phyloP scores from a whole-genome alignment of 2,329 filamentous ascomycete species.

The Pseudocercospora fijiensis region DNA sequence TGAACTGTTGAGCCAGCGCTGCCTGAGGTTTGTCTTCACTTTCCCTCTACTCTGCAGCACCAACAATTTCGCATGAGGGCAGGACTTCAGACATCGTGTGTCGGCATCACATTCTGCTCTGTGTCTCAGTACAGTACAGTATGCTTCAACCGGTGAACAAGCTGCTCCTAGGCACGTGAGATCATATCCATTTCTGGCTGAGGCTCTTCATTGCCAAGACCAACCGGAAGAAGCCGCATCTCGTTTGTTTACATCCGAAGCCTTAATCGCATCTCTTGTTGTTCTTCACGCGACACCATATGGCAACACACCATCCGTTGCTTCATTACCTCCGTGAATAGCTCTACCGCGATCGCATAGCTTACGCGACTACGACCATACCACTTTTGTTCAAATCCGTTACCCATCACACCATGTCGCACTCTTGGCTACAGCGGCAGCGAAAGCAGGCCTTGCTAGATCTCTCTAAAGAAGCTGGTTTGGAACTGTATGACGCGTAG shows the following conservation, averaged over 20 bases:
- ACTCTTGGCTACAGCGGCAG: conserved; percentile 36
- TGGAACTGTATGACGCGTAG: conserved; percentile 29
- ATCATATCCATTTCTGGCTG: neutral
- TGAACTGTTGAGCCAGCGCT: neutral
- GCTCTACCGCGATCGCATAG: conserved; percentile 46
- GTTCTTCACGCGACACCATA: conserved; percentile 12
- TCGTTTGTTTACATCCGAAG: conserved; percentile 11
- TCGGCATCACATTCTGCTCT: neutral
- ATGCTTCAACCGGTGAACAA: neutral
- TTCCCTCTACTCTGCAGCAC: neutral
- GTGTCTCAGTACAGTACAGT: neutral
- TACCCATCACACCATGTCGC: conserved; percentile 21
- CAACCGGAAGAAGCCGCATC: neutral
- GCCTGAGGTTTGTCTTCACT: neutral
- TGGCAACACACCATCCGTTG: conserved; percentile 10
- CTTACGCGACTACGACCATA: conserved; percentile 47
- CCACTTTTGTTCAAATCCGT: conserved; percentile 24
- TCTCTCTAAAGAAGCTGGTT: conserved; percentile 33
- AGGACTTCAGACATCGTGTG: neutral
- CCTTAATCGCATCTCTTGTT: conserved; percentile 10
- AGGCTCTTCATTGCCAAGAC: neutral
- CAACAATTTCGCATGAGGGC: neutral
- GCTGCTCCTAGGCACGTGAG: neutral
- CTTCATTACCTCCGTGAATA: conserved; percentile 15
- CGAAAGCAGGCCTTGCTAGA: conserved; percentile 35